Evolutionary conservation across 2,329 filamentous ascomycete genomes (phyloP).

Genomic region (Ophiocordyceps australis): DNA sequence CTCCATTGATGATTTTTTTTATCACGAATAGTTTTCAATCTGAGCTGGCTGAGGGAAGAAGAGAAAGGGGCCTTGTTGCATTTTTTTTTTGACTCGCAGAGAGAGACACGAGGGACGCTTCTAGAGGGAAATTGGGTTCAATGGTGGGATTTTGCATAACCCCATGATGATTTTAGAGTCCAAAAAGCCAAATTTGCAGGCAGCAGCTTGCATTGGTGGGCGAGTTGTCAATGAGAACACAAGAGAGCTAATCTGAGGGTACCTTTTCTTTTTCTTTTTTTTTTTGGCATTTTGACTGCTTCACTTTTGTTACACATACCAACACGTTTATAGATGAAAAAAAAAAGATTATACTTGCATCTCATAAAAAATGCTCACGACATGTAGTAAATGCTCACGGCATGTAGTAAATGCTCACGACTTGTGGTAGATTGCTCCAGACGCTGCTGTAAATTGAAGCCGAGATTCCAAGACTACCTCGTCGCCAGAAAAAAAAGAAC

Average conservation of each 20-base stretch:
- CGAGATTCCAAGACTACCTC: too few relatives aligned
- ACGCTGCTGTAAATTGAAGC: too few relatives aligned
- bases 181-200: constrained; percentile 42
- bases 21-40: constrained; percentile 32
- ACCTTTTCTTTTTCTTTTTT: constrained; percentile 1
- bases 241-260: constrained; percentile 40
- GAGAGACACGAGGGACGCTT: background rate
- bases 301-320: too few relatives aligned
- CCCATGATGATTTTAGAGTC: constrained; percentile 33
- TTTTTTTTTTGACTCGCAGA: background rate
- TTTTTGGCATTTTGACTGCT: too few relatives aligned
- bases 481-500: too few relatives aligned
- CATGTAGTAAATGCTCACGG: too few relatives aligned
- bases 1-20: too few relatives aligned
- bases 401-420: too few relatives aligned
- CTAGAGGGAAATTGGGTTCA: constrained; percentile 1
- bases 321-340: too few relatives aligned
- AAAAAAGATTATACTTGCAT: too few relatives aligned
- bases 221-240: constrained; percentile 33
- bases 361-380: too few relatives aligned
- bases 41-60: constrained; percentile 19
- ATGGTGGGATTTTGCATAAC: constrained; percentile 2
- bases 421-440: too few relatives aligned
- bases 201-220: constrained; percentile 15
- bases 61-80: background rate